Base-by-base conservation (phyloP, 495 filamentous ascomycete species). In the Daldinia caldariorum region DNA sequence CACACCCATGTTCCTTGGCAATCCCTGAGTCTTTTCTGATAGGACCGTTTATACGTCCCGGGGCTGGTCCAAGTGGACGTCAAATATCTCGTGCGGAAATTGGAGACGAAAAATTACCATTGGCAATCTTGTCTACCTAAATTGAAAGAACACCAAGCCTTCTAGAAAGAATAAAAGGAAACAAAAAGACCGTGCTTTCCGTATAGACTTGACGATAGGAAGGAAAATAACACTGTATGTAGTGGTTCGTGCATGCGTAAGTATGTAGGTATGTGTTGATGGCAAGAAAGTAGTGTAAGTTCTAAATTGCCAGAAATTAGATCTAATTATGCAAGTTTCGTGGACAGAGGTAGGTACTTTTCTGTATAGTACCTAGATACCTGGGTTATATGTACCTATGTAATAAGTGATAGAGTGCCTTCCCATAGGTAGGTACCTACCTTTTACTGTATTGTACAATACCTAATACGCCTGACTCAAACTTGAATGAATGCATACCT, bases 41-140 rank as follows among this genome's bases (percentile, higher is more conserved):
- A 75, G 75, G 69, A 43, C 49, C 2, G 50, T 51, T 47, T 38
- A 39, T 37, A 54, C 59, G 38, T 67, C 70, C 69, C 70, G 66
- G 70, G 55, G 69, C 26, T 45, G 45, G 58, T 53, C 18, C 69
- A 56, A 65, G 67, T 75, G 75, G 70, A 67, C 67, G 69, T n/a
- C 55, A 61, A 61, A 54, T 62, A 66, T 72, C 75, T 72, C 73
- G 69, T 77, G 75, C 71, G 70, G 61, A 75, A 77, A 75, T 77
- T 77, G 68, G 63, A 64, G 71, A 67, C 66, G 61, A 64, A 64
- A 56, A 66, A 47, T 66, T 54, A 71, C 31, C 45, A 55, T 66
- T 65, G 45, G 37, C 56, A 62, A 72, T 65, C 63, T 67, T 67
- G 67, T 58, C 38, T 14, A 56, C n/a, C n/a, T n/a, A n/a, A n/a